phyloP scores from a whole-genome alignment of 352 stramenopile species.

The Pythium rishiriense region DNA sequence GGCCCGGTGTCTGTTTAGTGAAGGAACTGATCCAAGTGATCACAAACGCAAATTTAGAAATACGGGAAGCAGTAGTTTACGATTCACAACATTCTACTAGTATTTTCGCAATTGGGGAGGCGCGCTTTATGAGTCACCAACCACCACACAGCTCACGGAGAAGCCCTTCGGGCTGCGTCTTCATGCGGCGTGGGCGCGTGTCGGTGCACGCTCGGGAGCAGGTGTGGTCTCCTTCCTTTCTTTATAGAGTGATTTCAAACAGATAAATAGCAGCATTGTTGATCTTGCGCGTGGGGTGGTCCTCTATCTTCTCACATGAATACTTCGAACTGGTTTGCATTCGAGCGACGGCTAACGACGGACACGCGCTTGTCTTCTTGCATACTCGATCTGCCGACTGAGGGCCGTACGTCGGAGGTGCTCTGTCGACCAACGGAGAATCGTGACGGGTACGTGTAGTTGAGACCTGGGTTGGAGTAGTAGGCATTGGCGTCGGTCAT shows the following conservation, averaged over 20 bases:
- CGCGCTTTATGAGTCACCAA: too few species aligned
- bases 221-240: not conserved
- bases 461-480: slow-evolving; percentile 14
- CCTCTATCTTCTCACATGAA: slow-evolving; percentile 23
- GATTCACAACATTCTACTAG: too few species aligned
- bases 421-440: slow-evolving; percentile 13
- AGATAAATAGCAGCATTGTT: slow-evolving; percentile 30
- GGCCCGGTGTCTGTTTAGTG: too few species aligned
- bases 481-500: slow-evolving; percentile 24
- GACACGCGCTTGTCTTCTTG: slow-evolving; percentile 25
- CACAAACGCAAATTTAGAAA: too few species aligned
- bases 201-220: too few species aligned
- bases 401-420: not conserved
- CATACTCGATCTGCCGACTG: slow-evolving; percentile 4
- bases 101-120: too few species aligned
- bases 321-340: slow-evolving; percentile 24
- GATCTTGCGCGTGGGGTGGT: not conserved
- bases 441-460: not conserved
- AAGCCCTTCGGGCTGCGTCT: too few species aligned
- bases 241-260: not conserved
- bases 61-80: too few species aligned
- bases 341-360: slow-evolving; percentile 21
- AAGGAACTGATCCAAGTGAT: too few species aligned
- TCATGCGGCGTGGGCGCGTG: too few species aligned
- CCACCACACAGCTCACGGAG: too few species aligned